Conservation (phyloP, 371 early-diverging fungal species). For the Mortierella sp. region DNA sequence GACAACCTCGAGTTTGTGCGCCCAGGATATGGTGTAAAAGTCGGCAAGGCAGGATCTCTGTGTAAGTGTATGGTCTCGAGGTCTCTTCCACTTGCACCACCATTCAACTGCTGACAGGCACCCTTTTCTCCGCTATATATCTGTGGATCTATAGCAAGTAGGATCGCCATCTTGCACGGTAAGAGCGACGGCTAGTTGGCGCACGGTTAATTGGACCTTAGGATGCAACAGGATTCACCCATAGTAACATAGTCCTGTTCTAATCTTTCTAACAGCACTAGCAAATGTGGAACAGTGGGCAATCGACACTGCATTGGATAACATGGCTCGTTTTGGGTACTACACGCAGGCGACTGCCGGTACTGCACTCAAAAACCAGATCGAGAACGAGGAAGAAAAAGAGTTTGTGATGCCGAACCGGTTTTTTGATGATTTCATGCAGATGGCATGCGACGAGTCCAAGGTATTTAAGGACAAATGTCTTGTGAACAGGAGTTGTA, state of each 20-base stretch:
- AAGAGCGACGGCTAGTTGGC: too few species aligned
- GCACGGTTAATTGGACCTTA: too few species aligned
- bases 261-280: slow-evolving; percentile 40
- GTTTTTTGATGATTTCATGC: slow-evolving; percentile 67
- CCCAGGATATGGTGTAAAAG: slow-evolving; percentile 54
- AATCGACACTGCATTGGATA: slow-evolving; percentile 68
- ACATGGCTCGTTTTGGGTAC: slow-evolving; percentile 59
- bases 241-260: not conserved
- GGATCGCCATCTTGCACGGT: slow-evolving; percentile 65
- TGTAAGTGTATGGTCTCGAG: too few species aligned
- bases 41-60: slow-evolving; percentile 57
- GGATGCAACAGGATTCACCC: too few species aligned
- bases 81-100: too few species aligned
- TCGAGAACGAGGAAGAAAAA: slow-evolving; percentile 15
- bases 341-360: slow-evolving; percentile 43
- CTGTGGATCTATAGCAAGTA: slow-evolving; percentile 30
- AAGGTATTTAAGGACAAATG: slow-evolving; percentile 35
- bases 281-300: slow-evolving; percentile 74
- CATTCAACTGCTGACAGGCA: not conserved
- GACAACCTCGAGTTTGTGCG: slow-evolving; percentile 55
- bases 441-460: slow-evolving; percentile 68
- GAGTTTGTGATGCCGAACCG: slow-evolving; percentile 53
- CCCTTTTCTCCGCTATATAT: not conserved
- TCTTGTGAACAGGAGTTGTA: not conserved
- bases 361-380: slow-evolving; percentile 27